Base-by-base conservation (phyloP, 495 filamentous ascomycete species). In the Aspergillus carlsbadensis region DNA sequence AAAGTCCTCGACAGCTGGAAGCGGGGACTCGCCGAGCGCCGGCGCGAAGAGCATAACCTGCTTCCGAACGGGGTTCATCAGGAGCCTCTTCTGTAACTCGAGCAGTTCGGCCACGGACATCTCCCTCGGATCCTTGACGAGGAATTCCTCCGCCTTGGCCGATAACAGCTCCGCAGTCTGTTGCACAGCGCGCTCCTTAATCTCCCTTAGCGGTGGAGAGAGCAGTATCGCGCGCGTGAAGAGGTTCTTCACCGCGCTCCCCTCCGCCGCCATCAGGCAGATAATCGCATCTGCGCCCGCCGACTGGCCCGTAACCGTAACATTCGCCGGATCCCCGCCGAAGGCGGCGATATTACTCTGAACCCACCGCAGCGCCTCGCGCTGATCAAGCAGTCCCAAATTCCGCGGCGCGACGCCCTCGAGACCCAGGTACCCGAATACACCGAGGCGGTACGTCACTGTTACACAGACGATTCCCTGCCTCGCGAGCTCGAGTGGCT, bases 231-330 rank as follows among this genome's bases (percentile, higher is more conserved):
- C 44, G 21, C 44, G 21, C 6, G 14, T 14, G 7, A 47, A 47
- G n/a, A 47, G 26, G 6, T 29, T 22, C 22, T 33, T 15, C 10
- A 3, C 8, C 26, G 3, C 8, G 3, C 4, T 8, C 4, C 26
- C 26, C 26, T 29, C 26, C 3, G 26, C 26, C 26, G 26, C 26
- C 26, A 29, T 3, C 4, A 29, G 26, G 8, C 26, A 29, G 26
- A 29, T 29, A 31, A 47, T 47, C 21, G 22, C 4, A 21, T 47
- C 44, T 2, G 44, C 62, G 3, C 82, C 79, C 3, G 81, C 81
- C 26, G 72, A 78, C 35, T 76, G 70, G 10, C 78, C 79, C 52
- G 74, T 70, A 6, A 76, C 67, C 0, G 75, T 81, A 6, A 80
- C 72, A 6, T 75, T 69, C 7, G 55, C 53, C 14, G 74, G 66